phyloP scores from a whole-genome alignment of 2,329 filamentous ascomycete genomes.

The Magnaporthiopsis poae region DNA sequence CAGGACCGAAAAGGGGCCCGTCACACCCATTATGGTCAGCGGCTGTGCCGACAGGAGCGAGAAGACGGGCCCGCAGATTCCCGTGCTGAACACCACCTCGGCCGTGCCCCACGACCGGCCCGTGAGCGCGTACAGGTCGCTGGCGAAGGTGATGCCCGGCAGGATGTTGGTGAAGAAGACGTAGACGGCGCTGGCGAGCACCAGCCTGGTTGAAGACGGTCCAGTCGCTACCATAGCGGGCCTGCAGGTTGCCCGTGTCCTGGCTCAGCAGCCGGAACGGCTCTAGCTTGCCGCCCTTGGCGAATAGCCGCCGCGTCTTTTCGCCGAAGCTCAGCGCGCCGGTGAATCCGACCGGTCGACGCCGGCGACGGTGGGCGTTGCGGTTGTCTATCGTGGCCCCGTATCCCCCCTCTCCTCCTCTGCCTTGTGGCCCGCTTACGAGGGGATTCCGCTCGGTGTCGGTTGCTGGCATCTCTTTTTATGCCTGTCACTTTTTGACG shows the following conservation, averaged over 20 bases:
- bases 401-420: background rate
- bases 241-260: constrained; percentile 35
- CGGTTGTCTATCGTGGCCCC: background rate
- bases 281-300: constrained; percentile 31
- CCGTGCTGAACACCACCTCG: constrained; percentile 57
- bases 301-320: constrained; percentile 1
- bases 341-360: background rate
- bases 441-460: background rate
- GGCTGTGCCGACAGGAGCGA: constrained; percentile 53
- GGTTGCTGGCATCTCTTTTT: background rate
- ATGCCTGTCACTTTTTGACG: background rate
- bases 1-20: constrained; percentile 57
- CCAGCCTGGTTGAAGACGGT: constrained; percentile 50
- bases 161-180: constrained; percentile 59
- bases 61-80: constrained; percentile 54
- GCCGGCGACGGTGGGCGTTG: background rate
- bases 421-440: background rate
- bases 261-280: constrained; percentile 44
- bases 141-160: constrained; percentile 58
- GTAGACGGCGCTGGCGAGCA: constrained; percentile 54
- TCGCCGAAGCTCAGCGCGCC: background rate
- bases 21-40: constrained; percentile 55
- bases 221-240: constrained; percentile 44
- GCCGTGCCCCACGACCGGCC: constrained; percentile 56
- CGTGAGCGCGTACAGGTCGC: constrained; percentile 52